Evolutionary conservation across 768 basidiomycete genomes (phyloP), one percentile per base, ranked within the genome.

Genomic region (Calocybe indica): DNA sequence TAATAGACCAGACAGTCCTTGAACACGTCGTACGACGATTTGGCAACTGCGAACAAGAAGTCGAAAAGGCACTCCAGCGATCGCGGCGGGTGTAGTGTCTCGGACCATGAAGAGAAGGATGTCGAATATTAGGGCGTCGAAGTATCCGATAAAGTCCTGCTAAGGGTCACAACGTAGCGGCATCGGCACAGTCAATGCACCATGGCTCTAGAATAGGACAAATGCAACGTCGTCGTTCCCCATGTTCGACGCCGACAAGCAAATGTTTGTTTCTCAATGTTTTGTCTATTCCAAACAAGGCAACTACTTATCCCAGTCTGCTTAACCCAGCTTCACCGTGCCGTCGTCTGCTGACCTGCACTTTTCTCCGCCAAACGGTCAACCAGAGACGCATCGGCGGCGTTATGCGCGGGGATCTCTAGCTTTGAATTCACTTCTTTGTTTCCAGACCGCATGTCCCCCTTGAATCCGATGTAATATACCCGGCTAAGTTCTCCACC

Each of bases 381-480:
- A 9, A 81, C 69, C 7, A 89, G 54, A 7, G 78, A 63, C 0
- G 87, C 83, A 53, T 93, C 91, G 0, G 85, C 80, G 1, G 87
- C 84, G 55, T 88, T 78, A 4, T 83, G 83, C n/a, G 91, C 87
- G 0, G 85, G 86, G 11, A 94, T 78, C 57, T 82, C 85, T 42
- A 85, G 71, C 60, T 78, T 81, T 40, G 74, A 76, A 33, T 74
- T 74, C n/a, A 67, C 75, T 45, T 86, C 83, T 52, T 76, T 81
- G 53, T 74, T 72, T 12, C 64, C 61, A 12, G 72, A 70, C 45
- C 73, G 69, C 40, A 73, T 69, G 53, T 89, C 85, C 37, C 90
- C 91, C 61, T 82, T 86, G 72, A 93, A 93, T 13, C 90, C 90
- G 37, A 92, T 58, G 57, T 83, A 93, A 59, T 85, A 93, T 34